A percentile compares a stretch with the other conserved stretches of the same genome.
Conservation (phyloP, 2,329 filamentous ascomycete species). For the Exserohilum rostratum region DNA sequence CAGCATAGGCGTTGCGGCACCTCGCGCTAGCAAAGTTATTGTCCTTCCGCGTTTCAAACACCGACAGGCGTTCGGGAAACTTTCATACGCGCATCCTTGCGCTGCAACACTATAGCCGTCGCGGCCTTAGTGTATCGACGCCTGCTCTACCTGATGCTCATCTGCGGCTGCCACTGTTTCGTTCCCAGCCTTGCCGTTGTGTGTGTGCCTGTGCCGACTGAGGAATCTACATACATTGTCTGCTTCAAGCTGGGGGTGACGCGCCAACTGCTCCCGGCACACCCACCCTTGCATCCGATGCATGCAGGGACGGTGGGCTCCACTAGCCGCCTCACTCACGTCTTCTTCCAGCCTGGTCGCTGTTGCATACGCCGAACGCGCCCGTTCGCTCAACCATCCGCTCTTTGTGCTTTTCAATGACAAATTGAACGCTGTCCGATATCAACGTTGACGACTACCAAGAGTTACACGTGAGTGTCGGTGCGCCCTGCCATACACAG, state of each 20-base stretch:
- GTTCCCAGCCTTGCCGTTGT: conserved; percentile 19
- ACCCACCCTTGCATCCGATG: conserved; percentile 2
- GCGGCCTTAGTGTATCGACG: not conserved
- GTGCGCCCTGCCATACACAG: conserved; percentile 19
- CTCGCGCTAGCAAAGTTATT: conserved; percentile 18
- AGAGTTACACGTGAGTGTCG: conserved; percentile 23
- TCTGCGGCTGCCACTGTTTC: conserved; percentile 19
- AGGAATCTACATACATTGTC: too few species aligned
- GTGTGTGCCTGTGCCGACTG: conserved; percentile 22
- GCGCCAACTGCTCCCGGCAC: conserved; percentile 7
- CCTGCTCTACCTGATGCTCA: not conserved
- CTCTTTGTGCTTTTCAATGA: conserved; percentile 25
- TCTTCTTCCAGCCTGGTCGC: conserved; percentile 18
- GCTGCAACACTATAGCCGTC: conserved; percentile 4
- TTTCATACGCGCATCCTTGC: conserved; percentile 13
- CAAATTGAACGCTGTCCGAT: conserved; percentile 20
- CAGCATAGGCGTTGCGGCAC: conserved; percentile 24
- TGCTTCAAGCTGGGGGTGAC: conserved; percentile 21
- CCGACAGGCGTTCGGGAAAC: conserved; percentile 2
- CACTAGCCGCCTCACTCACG: conserved; percentile 14
- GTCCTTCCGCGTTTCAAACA: conserved; percentile 19
- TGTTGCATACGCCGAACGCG: conserved; percentile 11
- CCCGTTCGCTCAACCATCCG: conserved; percentile 10
- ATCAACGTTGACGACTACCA: conserved; percentile 11
- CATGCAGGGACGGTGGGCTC: conserved; percentile 8